phyloP scores from a whole-genome alignment of 2,329 filamentous ascomycete species.

The Aureobasidium namibiae region DNA sequence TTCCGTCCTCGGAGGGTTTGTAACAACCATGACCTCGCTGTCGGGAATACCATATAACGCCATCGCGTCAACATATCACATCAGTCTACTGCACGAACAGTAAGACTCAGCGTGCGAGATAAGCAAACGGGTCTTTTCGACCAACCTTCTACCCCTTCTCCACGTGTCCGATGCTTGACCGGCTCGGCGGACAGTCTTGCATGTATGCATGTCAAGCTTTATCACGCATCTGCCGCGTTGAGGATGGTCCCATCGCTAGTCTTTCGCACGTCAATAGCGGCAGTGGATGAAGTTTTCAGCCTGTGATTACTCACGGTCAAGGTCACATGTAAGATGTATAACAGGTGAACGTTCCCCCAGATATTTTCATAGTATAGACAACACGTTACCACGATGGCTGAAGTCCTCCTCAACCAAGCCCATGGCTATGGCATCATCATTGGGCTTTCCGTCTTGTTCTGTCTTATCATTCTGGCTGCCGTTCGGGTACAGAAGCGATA shows the following conservation, averaged over 20 bases:
- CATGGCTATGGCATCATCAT: constrained; percentile 41
- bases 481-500: constrained; percentile 39
- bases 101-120: background rate
- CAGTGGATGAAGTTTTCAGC: background rate
- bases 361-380: background rate
- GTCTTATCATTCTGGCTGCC: constrained; percentile 38
- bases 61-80: background rate
- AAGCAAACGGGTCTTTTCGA: background rate
- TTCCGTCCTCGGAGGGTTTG: background rate
- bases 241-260: constrained; percentile 13
- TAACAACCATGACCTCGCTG: background rate
- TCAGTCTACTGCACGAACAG: background rate
- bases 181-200: background rate
- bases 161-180: background rate
- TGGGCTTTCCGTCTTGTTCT: constrained; percentile 41
- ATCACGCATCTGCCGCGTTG: background rate
- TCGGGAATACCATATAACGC: background rate
- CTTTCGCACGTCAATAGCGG: constrained; percentile 12
- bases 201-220: background rate
- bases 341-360: background rate
- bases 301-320: background rate
- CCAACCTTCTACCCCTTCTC: background rate
- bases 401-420: constrained; percentile 26
- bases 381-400: constrained; percentile 15
- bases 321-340: background rate